These are phyloP conservation scores for Entamoeba histolytica DNA, from an alignment of 208 protist species.

Conservation along the genomic window DNA sequence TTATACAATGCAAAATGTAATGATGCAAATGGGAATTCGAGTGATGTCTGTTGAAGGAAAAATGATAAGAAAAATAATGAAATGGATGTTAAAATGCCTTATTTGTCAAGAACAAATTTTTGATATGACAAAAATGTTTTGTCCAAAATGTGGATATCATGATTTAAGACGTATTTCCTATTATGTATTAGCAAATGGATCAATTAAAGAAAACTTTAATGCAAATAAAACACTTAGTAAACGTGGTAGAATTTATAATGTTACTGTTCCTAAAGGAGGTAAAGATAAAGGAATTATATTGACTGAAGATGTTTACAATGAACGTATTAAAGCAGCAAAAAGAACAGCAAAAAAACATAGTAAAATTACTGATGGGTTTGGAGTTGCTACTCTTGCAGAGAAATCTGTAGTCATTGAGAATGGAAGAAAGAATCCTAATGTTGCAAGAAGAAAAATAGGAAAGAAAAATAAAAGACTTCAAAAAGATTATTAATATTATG, in stretches of 20 bases:
- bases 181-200: not conserved
- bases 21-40: not conserved
- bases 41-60: not conserved
- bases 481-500: no score
- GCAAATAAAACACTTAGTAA: not conserved
- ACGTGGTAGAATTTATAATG: not conserved
- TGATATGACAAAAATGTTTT: not conserved
- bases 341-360: not conserved
- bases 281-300: not conserved
- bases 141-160: not conserved
- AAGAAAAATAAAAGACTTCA: not conserved
- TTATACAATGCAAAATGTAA: not conserved
- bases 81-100: not conserved
- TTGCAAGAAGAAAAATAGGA: not conserved
- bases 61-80: not conserved
- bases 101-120: not conserved
- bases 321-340: not conserved
- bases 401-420: not conserved
- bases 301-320: not conserved
- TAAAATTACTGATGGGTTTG: not conserved
- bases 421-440: not conserved
- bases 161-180: not conserved
- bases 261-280: not conserved
- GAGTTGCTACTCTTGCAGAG: not conserved
- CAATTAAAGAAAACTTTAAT: not conserved